These are phyloP conservation scores for Xylaria scruposa DNA, from an alignment of 495 filamentous ascomycete genomes.

Conservation along the genomic window DNA sequence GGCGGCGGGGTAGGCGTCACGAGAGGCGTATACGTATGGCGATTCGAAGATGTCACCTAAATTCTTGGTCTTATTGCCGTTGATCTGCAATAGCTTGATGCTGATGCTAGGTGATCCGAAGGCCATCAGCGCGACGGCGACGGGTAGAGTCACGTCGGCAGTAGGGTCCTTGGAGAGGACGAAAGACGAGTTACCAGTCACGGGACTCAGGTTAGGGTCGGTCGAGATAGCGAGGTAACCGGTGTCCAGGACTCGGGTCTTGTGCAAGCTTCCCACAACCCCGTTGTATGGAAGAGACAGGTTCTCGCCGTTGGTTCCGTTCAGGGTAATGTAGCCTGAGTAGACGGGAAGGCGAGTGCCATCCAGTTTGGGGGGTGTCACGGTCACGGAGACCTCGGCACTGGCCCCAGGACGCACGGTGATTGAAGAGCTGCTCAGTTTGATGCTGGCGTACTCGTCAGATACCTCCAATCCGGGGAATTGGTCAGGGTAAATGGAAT, in stretches of 20 bases:
- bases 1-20: conserved; percentile 38
- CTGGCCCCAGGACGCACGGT: conserved; percentile 47
- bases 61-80: conserved; percentile 36
- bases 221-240: conserved; percentile 41
- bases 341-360: conserved; percentile 56
- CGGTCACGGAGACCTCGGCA: conserved; percentile 49
- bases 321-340: conserved; percentile 59
- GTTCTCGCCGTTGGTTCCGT: conserved; percentile 54
- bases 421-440: conserved; percentile 40
- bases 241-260: conserved; percentile 46
- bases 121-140: conserved; percentile 43
- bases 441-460: conserved; percentile 44
- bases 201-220: conserved; percentile 41
- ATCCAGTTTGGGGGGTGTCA: conserved; percentile 50
- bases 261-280: conserved; percentile 53
- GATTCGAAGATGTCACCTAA: conserved; percentile 51
- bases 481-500: conserved; percentile 39
- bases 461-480: conserved; percentile 50
- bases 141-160: conserved; percentile 39
- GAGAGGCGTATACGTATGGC: conserved; percentile 48
- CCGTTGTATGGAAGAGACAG: conserved; percentile 60
- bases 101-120: conserved; percentile 55
- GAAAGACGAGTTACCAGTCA: conserved; percentile 48
- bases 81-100: conserved; percentile 49
- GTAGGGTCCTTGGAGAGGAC: conserved; percentile 45